Percentiles rank a stretch among this genome's conserved stretches.
phyloP scores from a whole-genome alignment of 2,329 filamentous ascomycete species.

The Fusarium sterilihyphosum region DNA sequence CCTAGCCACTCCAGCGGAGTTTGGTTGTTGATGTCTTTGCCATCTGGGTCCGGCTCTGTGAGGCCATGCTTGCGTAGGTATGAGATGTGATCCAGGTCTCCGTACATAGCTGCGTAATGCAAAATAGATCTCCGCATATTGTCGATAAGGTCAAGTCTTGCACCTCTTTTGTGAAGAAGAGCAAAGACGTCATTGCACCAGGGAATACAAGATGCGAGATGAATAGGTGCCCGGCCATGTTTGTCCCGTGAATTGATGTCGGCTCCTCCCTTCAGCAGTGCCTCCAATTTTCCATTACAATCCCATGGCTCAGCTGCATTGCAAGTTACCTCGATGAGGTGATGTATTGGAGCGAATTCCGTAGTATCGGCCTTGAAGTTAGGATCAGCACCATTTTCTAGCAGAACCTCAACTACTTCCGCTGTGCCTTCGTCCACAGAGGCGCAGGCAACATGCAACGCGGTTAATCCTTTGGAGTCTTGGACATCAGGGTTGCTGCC shows the following conservation, averaged over 20 bases:
- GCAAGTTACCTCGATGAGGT: background rate
- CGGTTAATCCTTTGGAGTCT: background rate
- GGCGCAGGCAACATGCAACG: background rate
- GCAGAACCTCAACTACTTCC: background rate
- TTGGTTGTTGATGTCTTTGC: background rate
- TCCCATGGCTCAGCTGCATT: background rate
- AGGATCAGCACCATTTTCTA: background rate
- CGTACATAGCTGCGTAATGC: background rate
- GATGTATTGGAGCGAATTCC: background rate
- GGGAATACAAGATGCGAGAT: background rate
- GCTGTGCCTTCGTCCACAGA: background rate
- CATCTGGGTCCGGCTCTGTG: background rate
- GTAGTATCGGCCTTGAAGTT: background rate
- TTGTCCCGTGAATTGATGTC: background rate
- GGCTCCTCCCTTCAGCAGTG: background rate
- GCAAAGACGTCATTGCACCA: background rate
- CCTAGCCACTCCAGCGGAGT: background rate
- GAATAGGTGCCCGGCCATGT: background rate
- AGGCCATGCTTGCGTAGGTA: background rate
- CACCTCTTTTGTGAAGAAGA: background rate
- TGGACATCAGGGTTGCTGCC: background rate
- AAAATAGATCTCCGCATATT: fast-evolving
- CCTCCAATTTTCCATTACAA: background rate
- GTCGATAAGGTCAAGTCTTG: background rate
- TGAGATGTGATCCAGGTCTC: background rate